These are phyloP conservation scores for Elsinoe batatas DNA, from an alignment of 2,329 filamentous ascomycete species.

Conservation along the genomic window DNA sequence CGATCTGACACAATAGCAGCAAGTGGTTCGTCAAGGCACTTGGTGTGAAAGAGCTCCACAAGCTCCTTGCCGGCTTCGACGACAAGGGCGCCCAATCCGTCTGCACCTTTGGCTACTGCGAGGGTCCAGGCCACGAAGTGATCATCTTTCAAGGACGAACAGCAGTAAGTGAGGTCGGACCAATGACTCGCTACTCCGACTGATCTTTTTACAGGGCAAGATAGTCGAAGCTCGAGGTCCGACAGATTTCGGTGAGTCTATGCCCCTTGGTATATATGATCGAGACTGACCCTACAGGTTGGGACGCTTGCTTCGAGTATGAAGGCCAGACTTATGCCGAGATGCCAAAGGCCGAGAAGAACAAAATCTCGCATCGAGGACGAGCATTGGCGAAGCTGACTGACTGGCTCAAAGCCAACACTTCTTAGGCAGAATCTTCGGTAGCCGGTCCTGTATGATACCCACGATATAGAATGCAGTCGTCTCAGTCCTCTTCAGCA, in stretches of 20 bases:
- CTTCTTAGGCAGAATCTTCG: neutral
- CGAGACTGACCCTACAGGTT: conserved; percentile 48
- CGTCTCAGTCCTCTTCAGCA: conserved; percentile 19
- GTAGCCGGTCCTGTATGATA: neutral
- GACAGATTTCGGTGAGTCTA: conserved; percentile 63
- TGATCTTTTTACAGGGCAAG: conserved; percentile 46
- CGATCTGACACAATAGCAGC: conserved; percentile 36
- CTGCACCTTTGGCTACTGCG: conserved; percentile 88
- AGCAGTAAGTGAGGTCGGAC: conserved; percentile 44
- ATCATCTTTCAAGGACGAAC: conserved; percentile 88
- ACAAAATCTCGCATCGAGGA: conserved; percentile 82
- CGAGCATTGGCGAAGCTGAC: conserved; percentile 82
- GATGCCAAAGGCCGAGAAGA: conserved; percentile 83
- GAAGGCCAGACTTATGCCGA: conserved; percentile 88
- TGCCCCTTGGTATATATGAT: neutral
- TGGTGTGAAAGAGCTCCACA: conserved; percentile 79
- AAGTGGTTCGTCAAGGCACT: conserved; percentile 88
- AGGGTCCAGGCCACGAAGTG: conserved; percentile 72
- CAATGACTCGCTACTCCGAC: conserved; percentile 12
- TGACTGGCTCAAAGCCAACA: conserved; percentile 48
- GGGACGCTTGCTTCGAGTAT: conserved; percentile 95
- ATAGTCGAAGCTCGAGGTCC: conserved; percentile 80
- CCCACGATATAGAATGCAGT: conserved; percentile 15
- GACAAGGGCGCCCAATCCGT: conserved; percentile 90
- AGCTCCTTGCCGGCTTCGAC: conserved; percentile 75